Evolutionary conservation across 2,329 filamentous ascomycete genomes (phyloP).

Genomic region (Colletotrichum sublineola): DNA sequence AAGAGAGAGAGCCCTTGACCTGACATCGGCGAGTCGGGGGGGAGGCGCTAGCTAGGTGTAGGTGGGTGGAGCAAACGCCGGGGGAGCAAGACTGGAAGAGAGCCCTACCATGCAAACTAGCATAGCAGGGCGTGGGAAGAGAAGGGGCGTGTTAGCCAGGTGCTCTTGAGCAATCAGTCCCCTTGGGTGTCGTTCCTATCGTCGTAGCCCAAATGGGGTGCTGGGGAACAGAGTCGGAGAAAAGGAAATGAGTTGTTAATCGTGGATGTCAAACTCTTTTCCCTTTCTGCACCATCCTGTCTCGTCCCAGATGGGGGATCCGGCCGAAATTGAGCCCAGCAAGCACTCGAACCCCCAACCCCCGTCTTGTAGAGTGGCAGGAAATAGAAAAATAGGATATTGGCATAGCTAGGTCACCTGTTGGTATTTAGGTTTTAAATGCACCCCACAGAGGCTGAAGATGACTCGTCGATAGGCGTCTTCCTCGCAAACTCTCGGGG

Average conservation of each 20-base stretch:
- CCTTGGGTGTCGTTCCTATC: conserved; percentile 24
- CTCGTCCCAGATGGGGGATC: conserved; percentile 23
- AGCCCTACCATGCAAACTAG: neutral
- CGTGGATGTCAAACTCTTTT: neutral
- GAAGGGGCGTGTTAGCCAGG: neutral
- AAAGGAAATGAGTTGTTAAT: conserved; percentile 20
- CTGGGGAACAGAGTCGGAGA: neutral
- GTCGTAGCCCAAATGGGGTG: neutral
- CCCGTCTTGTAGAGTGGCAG: neutral
- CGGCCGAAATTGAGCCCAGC: conserved; percentile 31
- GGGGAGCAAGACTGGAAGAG: neutral
- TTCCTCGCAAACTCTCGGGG: conserved; percentile 18
- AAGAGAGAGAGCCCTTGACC: conserved; percentile 18
- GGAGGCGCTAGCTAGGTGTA: neutral
- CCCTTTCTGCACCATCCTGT: conserved; percentile 13
- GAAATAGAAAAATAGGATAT: neutral
- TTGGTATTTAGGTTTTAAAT: neutral
- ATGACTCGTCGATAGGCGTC: conserved; percentile 28
- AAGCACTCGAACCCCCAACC: conserved; percentile 20
- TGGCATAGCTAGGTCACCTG: neutral
- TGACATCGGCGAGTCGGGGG: conserved; percentile 29
- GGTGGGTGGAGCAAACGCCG: neutral
- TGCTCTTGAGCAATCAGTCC: conserved; percentile 15
- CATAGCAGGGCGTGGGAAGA: neutral
- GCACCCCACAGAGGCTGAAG: neutral